A percentile compares a stretch with the other conserved stretches of the same genome.
phyloP scores from a whole-genome alignment of 192 early-diverging fungal genomes.

The Backusella parvicylindrica region DNA sequence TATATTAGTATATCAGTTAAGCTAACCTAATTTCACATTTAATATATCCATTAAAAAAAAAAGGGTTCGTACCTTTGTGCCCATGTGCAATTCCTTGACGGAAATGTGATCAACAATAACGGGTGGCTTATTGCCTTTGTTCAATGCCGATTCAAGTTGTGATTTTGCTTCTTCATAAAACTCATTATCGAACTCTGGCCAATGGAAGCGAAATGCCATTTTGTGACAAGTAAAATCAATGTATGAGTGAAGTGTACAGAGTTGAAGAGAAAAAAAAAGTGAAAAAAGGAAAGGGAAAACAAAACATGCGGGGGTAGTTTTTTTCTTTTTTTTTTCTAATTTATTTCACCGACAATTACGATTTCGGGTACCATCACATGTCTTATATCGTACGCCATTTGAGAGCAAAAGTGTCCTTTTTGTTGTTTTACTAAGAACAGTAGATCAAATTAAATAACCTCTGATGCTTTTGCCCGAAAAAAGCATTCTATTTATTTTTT shows the following conservation, averaged over 20 bases:
- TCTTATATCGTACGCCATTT: not conserved
- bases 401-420: not conserved
- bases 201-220: conserved; percentile 97
- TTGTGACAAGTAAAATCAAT: not conserved
- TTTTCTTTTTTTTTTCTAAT: not conserved
- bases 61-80: conserved; percentile 60
- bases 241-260: not conserved
- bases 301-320: conserved; percentile 1
- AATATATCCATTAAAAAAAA: not conserved
- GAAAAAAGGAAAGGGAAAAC: conserved; percentile 2
- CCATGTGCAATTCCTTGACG: conserved; percentile 94
- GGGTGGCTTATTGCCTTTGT: conserved; percentile 89
- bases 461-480: not conserved
- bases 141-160: conserved; percentile 87
- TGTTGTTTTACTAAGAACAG: not conserved
- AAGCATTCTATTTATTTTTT: not conserved
- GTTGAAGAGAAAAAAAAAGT: not conserved
- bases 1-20: not conserved
- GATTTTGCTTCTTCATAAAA: conserved; percentile 85
- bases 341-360: not conserved
- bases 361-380: not conserved
- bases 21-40: not conserved
- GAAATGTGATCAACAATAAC: conserved; percentile 91
- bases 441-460: not conserved
- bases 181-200: conserved; percentile 85